These are phyloP conservation scores for Cladosporium sp. DNA, from an alignment of 2,329 filamentous ascomycete genomes.

Conservation along the genomic window DNA sequence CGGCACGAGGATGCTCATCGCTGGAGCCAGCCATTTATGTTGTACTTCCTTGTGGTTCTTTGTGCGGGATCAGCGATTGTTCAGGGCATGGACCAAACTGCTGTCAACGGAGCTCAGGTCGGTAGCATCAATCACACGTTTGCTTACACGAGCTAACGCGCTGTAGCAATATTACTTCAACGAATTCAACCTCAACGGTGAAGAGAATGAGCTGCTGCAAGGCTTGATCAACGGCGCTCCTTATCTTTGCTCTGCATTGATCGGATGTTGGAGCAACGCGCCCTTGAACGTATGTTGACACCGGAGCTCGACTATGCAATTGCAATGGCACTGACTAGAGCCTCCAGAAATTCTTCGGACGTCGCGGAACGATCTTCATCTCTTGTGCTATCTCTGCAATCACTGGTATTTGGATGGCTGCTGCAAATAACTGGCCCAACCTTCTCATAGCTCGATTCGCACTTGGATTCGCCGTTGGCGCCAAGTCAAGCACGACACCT, in stretches of 20 bases:
- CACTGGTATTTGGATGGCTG: conserved; percentile 58
- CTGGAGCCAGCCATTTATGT: conserved; percentile 68
- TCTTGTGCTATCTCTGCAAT: conserved; percentile 65
- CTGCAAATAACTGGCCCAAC: conserved; percentile 67
- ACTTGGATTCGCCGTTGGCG: conserved; percentile 54
- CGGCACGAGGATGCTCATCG: conserved; percentile 60
- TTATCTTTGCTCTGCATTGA: conserved; percentile 63
- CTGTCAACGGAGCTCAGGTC: conserved; percentile 42
- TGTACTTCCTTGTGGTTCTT: conserved; percentile 50
- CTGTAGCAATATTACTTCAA: conserved; percentile 23
- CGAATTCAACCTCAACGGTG: conserved; percentile 22
- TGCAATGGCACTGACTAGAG: not conserved
- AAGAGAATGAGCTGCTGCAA: conserved; percentile 29
- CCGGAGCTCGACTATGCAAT: not conserved
- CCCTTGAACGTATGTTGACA: conserved; percentile 54
- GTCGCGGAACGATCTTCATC: conserved; percentile 71
- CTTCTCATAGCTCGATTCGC: conserved; percentile 66
- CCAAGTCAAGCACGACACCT: conserved; percentile 42
- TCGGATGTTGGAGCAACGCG: conserved; percentile 70
- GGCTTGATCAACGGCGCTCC: conserved; percentile 59
- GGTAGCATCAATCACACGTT: not conserved
- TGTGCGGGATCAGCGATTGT: conserved; percentile 53
- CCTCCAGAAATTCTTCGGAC: conserved; percentile 55
- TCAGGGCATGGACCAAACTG: conserved; percentile 51
- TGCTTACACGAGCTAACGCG: not conserved